Evolutionary conservation across 768 basidiomycete genomes (phyloP).

Genomic region (Phylloporus sp.): DNA sequence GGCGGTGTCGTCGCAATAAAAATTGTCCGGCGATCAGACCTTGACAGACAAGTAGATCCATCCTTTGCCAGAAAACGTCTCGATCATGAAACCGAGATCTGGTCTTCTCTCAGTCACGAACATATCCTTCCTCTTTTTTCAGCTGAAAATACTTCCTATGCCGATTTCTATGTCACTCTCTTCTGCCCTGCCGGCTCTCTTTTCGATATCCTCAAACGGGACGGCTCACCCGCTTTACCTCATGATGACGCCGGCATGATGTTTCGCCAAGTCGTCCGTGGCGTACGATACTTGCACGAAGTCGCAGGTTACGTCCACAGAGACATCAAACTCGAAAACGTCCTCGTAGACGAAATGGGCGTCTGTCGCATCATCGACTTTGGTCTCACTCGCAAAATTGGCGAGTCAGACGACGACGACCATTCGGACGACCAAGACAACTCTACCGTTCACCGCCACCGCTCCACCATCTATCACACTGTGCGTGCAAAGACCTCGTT

Average conservation of each 20-base stretch:
- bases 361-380: slow-evolving; percentile 85
- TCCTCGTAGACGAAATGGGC: slow-evolving; percentile 85
- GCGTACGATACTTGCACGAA: slow-evolving; percentile 78
- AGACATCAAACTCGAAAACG: slow-evolving; percentile 96
- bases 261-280: slow-evolving; percentile 82
- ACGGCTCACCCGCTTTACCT: slow-evolving; percentile 59
- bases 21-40: slow-evolving; percentile 61
- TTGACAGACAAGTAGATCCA: slow-evolving; percentile 49
- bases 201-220: slow-evolving; percentile 73
- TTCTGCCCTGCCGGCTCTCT: slow-evolving; percentile 83
- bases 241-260: slow-evolving; percentile 80
- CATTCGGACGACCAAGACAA: slow-evolving; percentile 13
- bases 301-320: slow-evolving; percentile 77
- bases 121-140: slow-evolving; percentile 83
- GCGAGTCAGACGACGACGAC: slow-evolving; percentile 39
- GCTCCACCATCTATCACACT: slow-evolving; percentile 26
- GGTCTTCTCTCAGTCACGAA: slow-evolving; percentile 76
- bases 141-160: slow-evolving; percentile 49
- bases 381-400: slow-evolving; percentile 69
- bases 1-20: slow-evolving; percentile 80
- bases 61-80: slow-evolving; percentile 48
- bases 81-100: slow-evolving; percentile 65
- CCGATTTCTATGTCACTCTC: slow-evolving; percentile 78
- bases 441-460: slow-evolving; percentile 19
- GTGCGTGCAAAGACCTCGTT: slow-evolving; percentile 21